These are phyloP conservation scores for Oehlia diaphana DNA, from an alignment of 192 early-diverging fungal species.

Conservation along the genomic window DNA sequence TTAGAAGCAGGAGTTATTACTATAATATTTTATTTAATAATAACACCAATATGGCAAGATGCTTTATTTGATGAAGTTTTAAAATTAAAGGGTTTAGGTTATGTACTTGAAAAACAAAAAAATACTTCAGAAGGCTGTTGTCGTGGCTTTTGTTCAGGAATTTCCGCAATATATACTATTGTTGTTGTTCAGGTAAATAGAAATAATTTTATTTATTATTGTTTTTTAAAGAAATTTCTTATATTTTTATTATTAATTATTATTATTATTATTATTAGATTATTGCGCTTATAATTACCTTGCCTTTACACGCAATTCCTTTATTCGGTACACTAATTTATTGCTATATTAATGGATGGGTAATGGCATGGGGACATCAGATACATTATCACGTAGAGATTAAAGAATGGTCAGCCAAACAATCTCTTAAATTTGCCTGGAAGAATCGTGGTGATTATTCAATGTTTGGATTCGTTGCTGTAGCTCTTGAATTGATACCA, in stretches of 20 bases:
- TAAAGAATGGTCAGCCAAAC: conserved; percentile 43
- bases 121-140: conserved; percentile 42
- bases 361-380: conserved; percentile 48
- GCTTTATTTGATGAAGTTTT: conserved; percentile 56
- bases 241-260: too few species aligned
- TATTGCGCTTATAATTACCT: conserved; percentile 52
- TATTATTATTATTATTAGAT: conserved; percentile 34
- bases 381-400: conserved; percentile 60
- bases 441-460: conserved; percentile 32
- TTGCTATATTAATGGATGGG: conserved; percentile 54
- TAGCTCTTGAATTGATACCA: conserved; percentile 63
- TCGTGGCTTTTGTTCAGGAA: conserved; percentile 44
- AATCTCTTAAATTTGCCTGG: conserved; percentile 51
- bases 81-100: conserved; percentile 43
- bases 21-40: conserved; percentile 58
- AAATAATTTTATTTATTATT: not conserved
- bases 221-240: too few species aligned
- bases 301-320: conserved; percentile 60
- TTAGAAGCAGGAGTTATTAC: conserved; percentile 52
- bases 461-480: conserved; percentile 50
- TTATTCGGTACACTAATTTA: conserved; percentile 54
- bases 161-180: conserved; percentile 38
- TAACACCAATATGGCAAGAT: conserved; percentile 60
- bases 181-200: conserved; percentile 11
- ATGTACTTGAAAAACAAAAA: conserved; percentile 46